phyloP scores from a whole-genome alignment of 352 stramenopile species.

The Pythium monospermum region DNA sequence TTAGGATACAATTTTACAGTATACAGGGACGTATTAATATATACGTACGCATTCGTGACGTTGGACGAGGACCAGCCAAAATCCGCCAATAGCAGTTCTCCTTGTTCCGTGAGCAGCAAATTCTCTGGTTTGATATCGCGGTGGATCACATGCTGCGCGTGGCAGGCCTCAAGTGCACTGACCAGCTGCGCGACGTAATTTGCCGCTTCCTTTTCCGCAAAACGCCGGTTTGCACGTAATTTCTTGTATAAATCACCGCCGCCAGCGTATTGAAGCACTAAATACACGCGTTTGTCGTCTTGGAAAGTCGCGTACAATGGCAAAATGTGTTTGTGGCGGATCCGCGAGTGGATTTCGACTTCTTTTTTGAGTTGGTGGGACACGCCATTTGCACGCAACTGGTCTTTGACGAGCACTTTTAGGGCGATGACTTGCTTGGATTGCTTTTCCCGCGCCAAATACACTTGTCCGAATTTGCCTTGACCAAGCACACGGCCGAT shows the following conservation, averaged over 20 bases:
- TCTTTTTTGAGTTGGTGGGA: conserved; percentile 84
- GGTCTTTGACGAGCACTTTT: conserved; percentile 89
- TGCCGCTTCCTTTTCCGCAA: conserved; percentile 50
- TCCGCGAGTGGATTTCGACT: conserved; percentile 89
- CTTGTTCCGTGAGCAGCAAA: conserved; percentile 74
- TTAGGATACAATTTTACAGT: no score
- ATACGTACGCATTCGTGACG: conserved; percentile 59
- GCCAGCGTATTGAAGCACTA: conserved; percentile 84
- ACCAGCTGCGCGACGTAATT: conserved; percentile 70
- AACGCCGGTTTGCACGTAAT: conserved; percentile 40
- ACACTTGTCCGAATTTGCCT: conserved; percentile 90
- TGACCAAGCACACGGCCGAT: conserved; percentile 77
- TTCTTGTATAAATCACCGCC: conserved; percentile 85
- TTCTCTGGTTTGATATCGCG: conserved; percentile 97
- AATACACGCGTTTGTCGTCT: conserved; percentile 74
- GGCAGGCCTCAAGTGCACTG: conserved; percentile 59
- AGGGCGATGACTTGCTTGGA: conserved; percentile 78
- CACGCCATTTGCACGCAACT: conserved; percentile 58
- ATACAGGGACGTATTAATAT: no score
- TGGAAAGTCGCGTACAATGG: conserved; percentile 83
- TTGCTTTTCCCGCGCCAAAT: conserved; percentile 80
- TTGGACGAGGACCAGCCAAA: conserved; percentile 98
- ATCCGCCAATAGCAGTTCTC: conserved; percentile 97
- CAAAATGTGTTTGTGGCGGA: conserved; percentile 86
- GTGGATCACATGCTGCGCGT: conserved; percentile 87